A percentile compares a stretch with the other conserved stretches of the same genome.
These are phyloP conservation scores for Brassica nigra DNA, from an alignment of 345 rosid genomes.

Conservation along the genomic window DNA sequence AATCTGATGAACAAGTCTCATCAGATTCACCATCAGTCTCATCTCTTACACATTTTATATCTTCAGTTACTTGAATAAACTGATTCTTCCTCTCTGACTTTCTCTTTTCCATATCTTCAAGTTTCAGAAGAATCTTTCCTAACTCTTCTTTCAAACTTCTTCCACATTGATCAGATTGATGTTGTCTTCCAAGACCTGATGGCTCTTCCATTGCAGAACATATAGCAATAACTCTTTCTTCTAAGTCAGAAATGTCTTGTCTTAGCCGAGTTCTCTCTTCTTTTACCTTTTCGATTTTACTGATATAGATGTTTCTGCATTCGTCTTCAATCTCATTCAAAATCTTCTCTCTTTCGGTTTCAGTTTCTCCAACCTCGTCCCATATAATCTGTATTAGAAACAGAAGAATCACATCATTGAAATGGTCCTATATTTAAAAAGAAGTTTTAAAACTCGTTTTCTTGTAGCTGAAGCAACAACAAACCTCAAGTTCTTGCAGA, in stretches of 20 bases:
- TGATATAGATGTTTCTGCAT: slow-evolving; percentile 70
- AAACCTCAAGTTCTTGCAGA: slow-evolving; percentile 81
- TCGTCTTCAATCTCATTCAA: slow-evolving; percentile 83
- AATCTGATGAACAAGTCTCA: slow-evolving; percentile 41
- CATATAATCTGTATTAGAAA: slow-evolving; percentile 60
- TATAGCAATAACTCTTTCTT: slow-evolving; percentile 77
- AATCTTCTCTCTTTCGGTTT: slow-evolving; percentile 68
- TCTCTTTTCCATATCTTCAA: slow-evolving; percentile 86
- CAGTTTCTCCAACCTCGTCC: slow-evolving; percentile 89
- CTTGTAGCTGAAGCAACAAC: slow-evolving; percentile 26
- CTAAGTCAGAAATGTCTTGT: slow-evolving; percentile 73
- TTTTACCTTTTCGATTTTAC: slow-evolving; percentile 73
- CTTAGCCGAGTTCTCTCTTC: slow-evolving; percentile 59
- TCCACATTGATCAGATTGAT: slow-evolving; percentile 66
- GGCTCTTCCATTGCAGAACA: slow-evolving; percentile 89
- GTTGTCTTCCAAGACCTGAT: slow-evolving; percentile 70
- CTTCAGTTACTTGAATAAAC: slow-evolving; percentile 67
- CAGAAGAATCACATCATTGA: slow-evolving; percentile 3
- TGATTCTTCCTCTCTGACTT: slow-evolving; percentile 75
- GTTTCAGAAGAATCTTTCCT: slow-evolving; percentile 62
- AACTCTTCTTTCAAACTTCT: slow-evolving; percentile 86
- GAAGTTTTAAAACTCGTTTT: neutral
- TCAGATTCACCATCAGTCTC: slow-evolving; percentile 60
- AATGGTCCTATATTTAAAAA: neutral
- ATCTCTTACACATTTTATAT: slow-evolving; percentile 52